Percentiles rank a stretch among this genome's conserved stretches.
Conservation (phyloP, 495 filamentous ascomycete genomes). For the Trichoderma reesei region DNA sequence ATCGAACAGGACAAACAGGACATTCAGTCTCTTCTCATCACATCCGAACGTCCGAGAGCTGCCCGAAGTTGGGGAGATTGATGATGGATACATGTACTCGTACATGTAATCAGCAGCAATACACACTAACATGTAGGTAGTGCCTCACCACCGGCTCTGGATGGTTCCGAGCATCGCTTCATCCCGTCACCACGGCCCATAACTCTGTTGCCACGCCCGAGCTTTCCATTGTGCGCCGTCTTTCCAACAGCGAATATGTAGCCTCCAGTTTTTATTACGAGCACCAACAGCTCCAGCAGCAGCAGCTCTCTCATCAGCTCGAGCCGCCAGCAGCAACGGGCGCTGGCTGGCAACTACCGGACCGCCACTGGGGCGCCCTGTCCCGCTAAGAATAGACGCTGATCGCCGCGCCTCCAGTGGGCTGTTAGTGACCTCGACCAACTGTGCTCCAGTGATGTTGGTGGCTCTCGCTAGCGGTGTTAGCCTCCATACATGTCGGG, state of each 20-base stretch:
- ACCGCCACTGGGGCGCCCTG: not conserved
- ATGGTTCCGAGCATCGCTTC: not conserved
- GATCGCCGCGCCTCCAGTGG: not conserved
- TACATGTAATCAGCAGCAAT: not conserved
- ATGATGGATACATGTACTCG: too few relatives aligned
- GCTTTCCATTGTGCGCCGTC: too few relatives aligned
- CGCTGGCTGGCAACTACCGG: not conserved
- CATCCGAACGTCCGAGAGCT: not conserved
- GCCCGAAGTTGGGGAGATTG: not conserved
- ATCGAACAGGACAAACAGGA: too few relatives aligned
- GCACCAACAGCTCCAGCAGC: not conserved
- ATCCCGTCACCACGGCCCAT: not conserved
- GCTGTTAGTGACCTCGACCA: too few relatives aligned
- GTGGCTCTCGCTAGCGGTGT: not conserved
- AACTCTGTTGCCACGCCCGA: not conserved
- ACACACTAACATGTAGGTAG: too few relatives aligned
- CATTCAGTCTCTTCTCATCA: not conserved
- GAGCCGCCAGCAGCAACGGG: not conserved
- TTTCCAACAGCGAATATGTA: too few relatives aligned
- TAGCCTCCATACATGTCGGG: too few relatives aligned
- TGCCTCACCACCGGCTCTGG: too few relatives aligned
- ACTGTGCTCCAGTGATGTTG: not conserved
- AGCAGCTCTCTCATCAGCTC: not conserved
- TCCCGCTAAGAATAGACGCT: conserved; percentile 1
- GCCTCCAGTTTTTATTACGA: too few relatives aligned